Evolutionary conservation across 2,329 filamentous ascomycete species (phyloP), one percentile per base, ranked within the genome.

Genomic region (Arachnopeziza araneosa): DNA sequence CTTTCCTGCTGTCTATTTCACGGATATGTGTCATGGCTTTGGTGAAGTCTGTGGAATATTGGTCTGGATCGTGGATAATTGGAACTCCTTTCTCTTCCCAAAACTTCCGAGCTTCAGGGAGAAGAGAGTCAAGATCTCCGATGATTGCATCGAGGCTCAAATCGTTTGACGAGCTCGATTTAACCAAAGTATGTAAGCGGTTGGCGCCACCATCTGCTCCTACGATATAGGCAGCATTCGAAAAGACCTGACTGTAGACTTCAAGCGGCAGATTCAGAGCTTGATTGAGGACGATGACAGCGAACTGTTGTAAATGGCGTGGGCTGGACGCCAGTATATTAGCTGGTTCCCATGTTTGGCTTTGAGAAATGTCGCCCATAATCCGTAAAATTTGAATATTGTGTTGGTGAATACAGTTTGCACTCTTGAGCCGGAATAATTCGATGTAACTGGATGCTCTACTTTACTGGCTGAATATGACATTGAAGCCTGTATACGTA

Each of bases 191-290:
- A 65, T 84, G 74, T 65, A 97, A 80, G 48, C 85, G 82, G 71
- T 98, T 96, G 52, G 93, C 93, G 24, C 92, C 95, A 58, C 93
- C 95, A 76, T 99, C 95, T 26, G 92, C 95, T 60, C 92, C 96
- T 57, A 98, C 80, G 24, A 83, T 83, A 63, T 87, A 81, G 23
- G 76, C 77, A 56, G 89, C 87, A 55, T 69, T 69, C 17, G 57
- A 52, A 65, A 66, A 71, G 30, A 70, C 51, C 19, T 59, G 58
- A 7, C 52, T 52, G 57, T 69, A 49, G 78, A 81, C 71, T 14
- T 66, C 58, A 74, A 72, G 54, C n/a, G 62, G 65, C 1, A 71
- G 64, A 8, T 78, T 75, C 60, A 88, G 80, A 26, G 83, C 83
- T 64, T 86, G 84, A 67, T 88, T 86, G 21, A 88, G 75, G 51